phyloP scores from a whole-genome alignment of 768 basidiomycete species.

The Infundibulicybe gibba region DNA sequence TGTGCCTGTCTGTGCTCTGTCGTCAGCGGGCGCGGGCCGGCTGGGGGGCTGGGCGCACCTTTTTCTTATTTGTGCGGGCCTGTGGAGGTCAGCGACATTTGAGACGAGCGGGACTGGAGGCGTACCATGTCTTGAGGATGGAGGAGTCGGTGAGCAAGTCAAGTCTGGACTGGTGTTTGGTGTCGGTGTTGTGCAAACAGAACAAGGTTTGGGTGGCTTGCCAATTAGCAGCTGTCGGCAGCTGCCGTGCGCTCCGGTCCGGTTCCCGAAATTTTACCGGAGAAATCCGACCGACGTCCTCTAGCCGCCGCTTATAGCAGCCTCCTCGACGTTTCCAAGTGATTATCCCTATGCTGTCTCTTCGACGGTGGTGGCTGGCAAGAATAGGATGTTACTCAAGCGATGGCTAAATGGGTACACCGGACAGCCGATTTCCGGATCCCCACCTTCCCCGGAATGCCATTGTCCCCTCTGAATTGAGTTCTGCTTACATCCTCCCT shows the following conservation, averaged over 20 bases:
- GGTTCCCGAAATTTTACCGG: no score
- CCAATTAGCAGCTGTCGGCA: conserved; percentile 27
- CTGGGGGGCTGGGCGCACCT: conserved; percentile 31
- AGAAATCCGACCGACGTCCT: no score
- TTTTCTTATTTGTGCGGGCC: conserved; percentile 56
- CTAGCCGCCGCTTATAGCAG: no score
- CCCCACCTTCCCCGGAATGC: conserved; percentile 7
- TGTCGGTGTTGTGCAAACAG: conserved; percentile 37
- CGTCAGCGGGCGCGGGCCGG: not conserved
- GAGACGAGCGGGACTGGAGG: conserved; percentile 9
- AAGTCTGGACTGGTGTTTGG: conserved; percentile 32
- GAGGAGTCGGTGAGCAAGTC: conserved; percentile 50
- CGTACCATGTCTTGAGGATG: conserved; percentile 72
- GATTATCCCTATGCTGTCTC: no score
- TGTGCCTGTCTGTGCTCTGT: conserved; percentile 40
- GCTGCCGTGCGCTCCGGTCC: no score
- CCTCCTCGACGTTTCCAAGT: no score
- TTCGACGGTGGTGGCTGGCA: no score
- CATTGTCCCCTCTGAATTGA: conserved; percentile 3
- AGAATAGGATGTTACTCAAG: no score
- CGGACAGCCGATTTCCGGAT: no score
- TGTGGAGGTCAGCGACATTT: conserved; percentile 16
- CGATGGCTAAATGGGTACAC: no score
- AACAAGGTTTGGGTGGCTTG: conserved; percentile 62
- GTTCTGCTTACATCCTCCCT: conserved; percentile 18